Evolutionary conservation across 352 stramenopile genomes (phyloP).

Genomic region (Pythium monospermum): DNA sequence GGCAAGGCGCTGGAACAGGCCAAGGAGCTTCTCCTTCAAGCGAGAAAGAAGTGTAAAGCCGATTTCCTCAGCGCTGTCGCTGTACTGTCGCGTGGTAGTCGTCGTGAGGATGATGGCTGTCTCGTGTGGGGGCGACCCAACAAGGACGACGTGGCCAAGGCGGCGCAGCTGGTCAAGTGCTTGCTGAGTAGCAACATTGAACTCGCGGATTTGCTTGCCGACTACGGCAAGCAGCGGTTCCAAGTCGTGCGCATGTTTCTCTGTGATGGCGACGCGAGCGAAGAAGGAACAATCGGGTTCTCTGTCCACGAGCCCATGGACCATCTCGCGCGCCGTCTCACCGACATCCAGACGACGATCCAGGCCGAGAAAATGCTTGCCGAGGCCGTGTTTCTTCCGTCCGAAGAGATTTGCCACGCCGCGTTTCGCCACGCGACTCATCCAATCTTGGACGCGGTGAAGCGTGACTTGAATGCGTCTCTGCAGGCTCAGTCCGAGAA

Average conservation of each 20-base stretch:
- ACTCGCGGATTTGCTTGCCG: conserved; percentile 40
- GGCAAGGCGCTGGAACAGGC: conserved; percentile 64
- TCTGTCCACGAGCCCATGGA: conserved; percentile 26
- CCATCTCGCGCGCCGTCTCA: conserved; percentile 30
- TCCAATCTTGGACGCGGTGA: conserved; percentile 55
- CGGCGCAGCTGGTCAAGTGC: conserved; percentile 54
- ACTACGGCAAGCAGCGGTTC: conserved; percentile 72
- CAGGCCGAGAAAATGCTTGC: conserved; percentile 53
- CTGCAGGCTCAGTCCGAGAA: conserved; percentile 14
- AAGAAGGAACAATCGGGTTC: conserved; percentile 35
- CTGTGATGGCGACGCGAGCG: conserved; percentile 20
- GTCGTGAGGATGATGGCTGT: conserved; percentile 17
- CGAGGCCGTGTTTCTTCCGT: conserved; percentile 43
- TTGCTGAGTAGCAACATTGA: conserved; percentile 52
- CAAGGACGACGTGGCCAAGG: conserved; percentile 47
- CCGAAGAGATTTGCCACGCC: conserved; percentile 55
- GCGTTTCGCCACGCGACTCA: conserved; percentile 50
- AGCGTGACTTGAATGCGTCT: conserved; percentile 32
- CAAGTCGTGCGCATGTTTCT: conserved; percentile 55
- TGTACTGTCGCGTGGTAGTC: conserved; percentile 46
- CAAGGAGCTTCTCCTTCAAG: conserved; percentile 52
- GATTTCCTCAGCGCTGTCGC: conserved; percentile 72
- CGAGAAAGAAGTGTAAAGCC: conserved; percentile 53
- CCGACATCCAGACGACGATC: conserved; percentile 52
- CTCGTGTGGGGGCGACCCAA: conserved; percentile 43